These are phyloP conservation scores for Penicillium psychrofluorescens DNA, from an alignment of 495 filamentous ascomycete genomes.

Conservation along the genomic window DNA sequence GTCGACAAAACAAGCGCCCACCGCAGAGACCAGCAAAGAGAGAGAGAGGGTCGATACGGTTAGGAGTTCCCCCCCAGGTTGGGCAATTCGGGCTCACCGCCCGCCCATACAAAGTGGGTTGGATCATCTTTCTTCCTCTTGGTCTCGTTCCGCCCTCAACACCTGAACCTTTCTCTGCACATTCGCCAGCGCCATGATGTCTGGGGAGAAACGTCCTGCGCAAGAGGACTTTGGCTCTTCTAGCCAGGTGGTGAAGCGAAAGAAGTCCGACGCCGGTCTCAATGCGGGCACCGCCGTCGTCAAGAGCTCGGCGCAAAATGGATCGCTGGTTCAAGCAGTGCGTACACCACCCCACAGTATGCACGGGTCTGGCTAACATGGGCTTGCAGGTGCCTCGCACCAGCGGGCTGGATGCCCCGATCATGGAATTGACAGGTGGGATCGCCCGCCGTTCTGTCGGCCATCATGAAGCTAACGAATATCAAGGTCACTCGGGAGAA, in stretches of 20 bases:
- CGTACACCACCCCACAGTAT: conserved; percentile 22
- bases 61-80: neutral
- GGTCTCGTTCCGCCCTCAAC: too few species aligned
- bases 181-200: conserved; percentile 47
- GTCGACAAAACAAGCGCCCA: neutral
- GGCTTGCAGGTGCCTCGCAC: conserved; percentile 64
- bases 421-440: conserved; percentile 87
- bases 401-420: conserved; percentile 79
- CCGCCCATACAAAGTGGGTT: conserved; percentile 4
- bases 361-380: conserved; percentile 4
- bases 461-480: neutral
- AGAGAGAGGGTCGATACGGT: neutral
- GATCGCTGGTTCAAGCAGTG: conserved; percentile 80
- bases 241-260: conserved; percentile 78
- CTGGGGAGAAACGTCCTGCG: conserved; percentile 82
- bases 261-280: conserved; percentile 63
- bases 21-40: neutral
- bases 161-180: too few species aligned
- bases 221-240: conserved; percentile 69
- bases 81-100: conserved; percentile 14
- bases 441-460: too few species aligned
- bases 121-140: conserved; percentile 24
- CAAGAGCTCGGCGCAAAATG: conserved; percentile 60
- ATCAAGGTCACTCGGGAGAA: conserved; percentile 62
- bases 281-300: conserved; percentile 53